Evolutionary conservation across 495 filamentous ascomycete species (phyloP).

Genomic region (Neurospora discreta): DNA sequence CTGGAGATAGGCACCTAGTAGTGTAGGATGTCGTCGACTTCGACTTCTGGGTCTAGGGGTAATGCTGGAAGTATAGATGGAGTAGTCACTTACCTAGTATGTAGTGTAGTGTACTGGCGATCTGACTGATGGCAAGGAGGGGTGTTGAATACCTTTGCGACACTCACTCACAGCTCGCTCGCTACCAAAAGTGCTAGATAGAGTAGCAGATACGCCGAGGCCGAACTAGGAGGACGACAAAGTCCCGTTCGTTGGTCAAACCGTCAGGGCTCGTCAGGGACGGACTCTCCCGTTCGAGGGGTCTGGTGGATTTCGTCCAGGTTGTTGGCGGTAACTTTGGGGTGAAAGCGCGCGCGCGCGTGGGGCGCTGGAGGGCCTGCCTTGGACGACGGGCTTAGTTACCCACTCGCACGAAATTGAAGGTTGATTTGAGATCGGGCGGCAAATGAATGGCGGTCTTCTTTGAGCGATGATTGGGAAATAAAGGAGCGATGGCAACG

Average conservation of each 20-base stretch:
- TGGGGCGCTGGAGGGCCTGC: not conserved
- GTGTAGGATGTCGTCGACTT: not conserved
- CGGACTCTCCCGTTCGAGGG: not conserved
- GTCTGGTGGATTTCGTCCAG: not conserved
- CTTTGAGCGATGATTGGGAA: not conserved
- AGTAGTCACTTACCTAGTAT: not conserved
- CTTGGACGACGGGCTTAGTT: not conserved
- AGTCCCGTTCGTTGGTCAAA: not conserved
- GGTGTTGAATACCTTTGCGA: not conserved
- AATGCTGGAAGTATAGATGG: not conserved
- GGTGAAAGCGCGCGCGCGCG: not conserved
- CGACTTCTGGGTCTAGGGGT: not conserved
- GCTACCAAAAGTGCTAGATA: not conserved
- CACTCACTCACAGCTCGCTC: not conserved
- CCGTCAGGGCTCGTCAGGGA: not conserved
- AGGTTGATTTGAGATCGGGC: not conserved
- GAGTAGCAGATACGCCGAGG: not conserved
- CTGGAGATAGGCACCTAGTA: not conserved
- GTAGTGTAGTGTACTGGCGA: not conserved
- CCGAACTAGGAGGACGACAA: not conserved
- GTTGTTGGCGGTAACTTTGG: not conserved
- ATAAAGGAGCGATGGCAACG: not conserved
- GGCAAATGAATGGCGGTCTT: not conserved
- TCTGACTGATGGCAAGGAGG: not conserved
- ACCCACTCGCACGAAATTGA: not conserved